These are phyloP conservation scores for Gnomoniopsis smithogilvyi DNA, from an alignment of 2,329 filamentous ascomycete genomes.

Conservation along the genomic window DNA sequence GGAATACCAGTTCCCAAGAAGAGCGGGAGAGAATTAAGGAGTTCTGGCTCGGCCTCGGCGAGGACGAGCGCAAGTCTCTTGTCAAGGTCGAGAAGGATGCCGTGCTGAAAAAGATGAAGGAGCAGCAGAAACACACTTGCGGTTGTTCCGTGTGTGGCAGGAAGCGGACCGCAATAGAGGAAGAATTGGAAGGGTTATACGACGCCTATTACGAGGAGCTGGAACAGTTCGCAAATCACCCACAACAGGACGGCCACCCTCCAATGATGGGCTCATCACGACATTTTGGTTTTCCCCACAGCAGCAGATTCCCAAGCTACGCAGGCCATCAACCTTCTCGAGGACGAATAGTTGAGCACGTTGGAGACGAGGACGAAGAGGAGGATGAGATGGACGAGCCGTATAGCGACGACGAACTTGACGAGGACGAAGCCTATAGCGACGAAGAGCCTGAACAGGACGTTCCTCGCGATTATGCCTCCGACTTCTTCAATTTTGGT, in stretches of 20 bases:
- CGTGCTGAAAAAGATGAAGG: constrained; percentile 98
- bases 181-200: constrained; percentile 95
- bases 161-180: constrained; percentile 95
- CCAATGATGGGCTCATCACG: constrained; percentile 67
- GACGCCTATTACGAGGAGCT: constrained; percentile 98
- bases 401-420: constrained; percentile 64
- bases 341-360: constrained; percentile 69
- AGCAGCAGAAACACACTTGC: constrained; percentile 98
- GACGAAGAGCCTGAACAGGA: constrained; percentile 56
- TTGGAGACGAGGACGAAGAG: constrained; percentile 54
- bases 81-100: constrained; percentile 99
- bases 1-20: constrained; percentile 92
- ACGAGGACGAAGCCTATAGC: constrained; percentile 64
- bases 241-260: constrained; percentile 63
- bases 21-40: constrained; percentile 97
- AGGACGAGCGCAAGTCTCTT: constrained; percentile 90
- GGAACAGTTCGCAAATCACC: constrained; percentile 90
- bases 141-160: constrained; percentile 96
- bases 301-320: constrained; percentile 43
- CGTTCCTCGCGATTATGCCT: constrained; percentile 59
- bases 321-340: constrained; percentile 67
- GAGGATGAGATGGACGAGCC: constrained; percentile 50
- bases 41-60: constrained; percentile 92
- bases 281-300: constrained; percentile 49
- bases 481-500: constrained; percentile 95